A percentile compares a stretch with the other conserved stretches of the same genome.
Conservation (phyloP, 139 green algal species). For the Chlamydomonas sp. region DNA sequence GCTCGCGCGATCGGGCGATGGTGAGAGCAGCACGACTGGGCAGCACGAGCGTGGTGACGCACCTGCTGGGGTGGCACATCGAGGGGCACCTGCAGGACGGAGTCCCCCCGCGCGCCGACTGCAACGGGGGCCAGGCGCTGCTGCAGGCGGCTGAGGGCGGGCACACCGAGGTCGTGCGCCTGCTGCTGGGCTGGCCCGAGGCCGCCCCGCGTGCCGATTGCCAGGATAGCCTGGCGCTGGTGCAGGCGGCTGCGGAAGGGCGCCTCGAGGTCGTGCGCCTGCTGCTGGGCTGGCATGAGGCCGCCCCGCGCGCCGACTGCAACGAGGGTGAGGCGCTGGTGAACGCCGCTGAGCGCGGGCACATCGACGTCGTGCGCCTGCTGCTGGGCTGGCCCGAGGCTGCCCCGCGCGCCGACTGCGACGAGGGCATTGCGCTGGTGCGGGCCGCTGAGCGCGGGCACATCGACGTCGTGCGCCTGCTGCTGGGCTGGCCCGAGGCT, state of each 20-base stretch:
- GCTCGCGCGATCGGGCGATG: too few species aligned
- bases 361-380: neutral
- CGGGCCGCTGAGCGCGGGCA: neutral
- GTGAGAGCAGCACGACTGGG: too few species aligned
- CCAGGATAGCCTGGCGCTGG: neutral
- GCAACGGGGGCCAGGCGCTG: neutral
- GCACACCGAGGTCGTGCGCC: neutral
- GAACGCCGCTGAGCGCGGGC: neutral
- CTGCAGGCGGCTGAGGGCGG: neutral
- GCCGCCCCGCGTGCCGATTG: neutral
- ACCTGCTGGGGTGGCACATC: too few species aligned
- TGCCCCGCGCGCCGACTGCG: slow-evolving; percentile 3
- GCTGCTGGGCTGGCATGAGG: neutral
- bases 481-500: neutral
- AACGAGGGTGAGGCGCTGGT: neutral
- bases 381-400: neutral
- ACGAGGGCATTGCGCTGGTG: neutral
- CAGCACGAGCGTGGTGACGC: too few species aligned
- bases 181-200: neutral
- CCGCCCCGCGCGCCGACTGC: slow-evolving; percentile 7
- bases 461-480: neutral
- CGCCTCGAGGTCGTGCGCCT: neutral
- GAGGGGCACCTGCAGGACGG: too few species aligned
- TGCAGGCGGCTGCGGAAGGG: too few species aligned
- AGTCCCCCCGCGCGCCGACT: too few species aligned